A percentile compares a stretch with the other conserved stretches of the same genome.
Conservation (phyloP, 78 protist species). For the Diacronema lutheri region DNA sequence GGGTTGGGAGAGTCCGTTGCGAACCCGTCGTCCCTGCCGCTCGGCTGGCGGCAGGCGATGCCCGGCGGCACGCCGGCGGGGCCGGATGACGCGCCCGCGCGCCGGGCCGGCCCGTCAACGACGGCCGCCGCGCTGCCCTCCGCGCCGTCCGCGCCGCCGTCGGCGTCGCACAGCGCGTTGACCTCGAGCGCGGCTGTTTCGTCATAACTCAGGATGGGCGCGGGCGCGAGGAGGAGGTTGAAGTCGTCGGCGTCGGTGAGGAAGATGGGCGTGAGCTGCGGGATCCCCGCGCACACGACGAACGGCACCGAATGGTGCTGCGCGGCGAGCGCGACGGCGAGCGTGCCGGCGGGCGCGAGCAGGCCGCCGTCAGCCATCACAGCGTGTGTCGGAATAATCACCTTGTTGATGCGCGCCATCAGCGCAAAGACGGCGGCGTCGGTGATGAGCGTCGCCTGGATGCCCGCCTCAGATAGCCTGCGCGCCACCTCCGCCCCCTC, state of each 20-base stretch:
- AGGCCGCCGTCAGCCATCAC: conserved; percentile 96
- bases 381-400: conserved; percentile 68
- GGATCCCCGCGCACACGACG: conserved; percentile 29
- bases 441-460: conserved; percentile 69
- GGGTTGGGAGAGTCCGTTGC: conserved; percentile 61
- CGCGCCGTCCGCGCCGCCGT: too few relatives aligned
- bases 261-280: conserved; percentile 24
- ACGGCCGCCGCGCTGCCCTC: too few relatives aligned
- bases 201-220: background rate
- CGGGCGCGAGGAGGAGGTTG: conserved; percentile 66
- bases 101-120: too few relatives aligned
- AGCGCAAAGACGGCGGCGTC: conserved; percentile 85
- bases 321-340: conserved; percentile 87
- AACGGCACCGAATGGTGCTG: conserved; percentile 84
- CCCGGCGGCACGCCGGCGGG: too few relatives aligned
- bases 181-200: too few relatives aligned
- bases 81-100: too few relatives aligned
- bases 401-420: conserved; percentile 92
- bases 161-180: too few relatives aligned
- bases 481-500: conserved; percentile 69
- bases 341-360: conserved; percentile 78
- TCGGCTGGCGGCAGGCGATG: too few relatives aligned
- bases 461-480: conserved; percentile 42
- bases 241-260: conserved; percentile 78
- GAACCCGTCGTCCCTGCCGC: too few relatives aligned